Evolutionary conservation across 805 yeast genomes (phyloP).

Genomic region (Phaffomyces opuntiae): DNA sequence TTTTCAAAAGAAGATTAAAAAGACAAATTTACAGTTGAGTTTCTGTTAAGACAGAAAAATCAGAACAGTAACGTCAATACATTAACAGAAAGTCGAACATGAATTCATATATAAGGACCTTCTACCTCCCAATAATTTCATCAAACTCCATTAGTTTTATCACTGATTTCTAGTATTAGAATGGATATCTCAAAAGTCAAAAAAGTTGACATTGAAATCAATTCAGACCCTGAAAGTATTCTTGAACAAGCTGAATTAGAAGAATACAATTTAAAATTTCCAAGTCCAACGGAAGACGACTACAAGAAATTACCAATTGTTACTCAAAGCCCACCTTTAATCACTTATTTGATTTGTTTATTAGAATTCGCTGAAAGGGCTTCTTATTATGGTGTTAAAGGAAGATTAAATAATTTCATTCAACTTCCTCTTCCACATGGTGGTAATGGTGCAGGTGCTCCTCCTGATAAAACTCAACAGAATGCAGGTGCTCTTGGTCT

Average conservation of each 20-base stretch:
- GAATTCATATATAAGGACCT: too few species aligned
- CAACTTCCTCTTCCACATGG: conserved; percentile 36
- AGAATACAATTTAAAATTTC: conserved; percentile 10
- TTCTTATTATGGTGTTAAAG: conserved; percentile 72
- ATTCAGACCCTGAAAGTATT: too few species aligned
- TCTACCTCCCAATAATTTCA: too few species aligned
- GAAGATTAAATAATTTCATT: conserved; percentile 34
- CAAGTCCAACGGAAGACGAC: conserved; percentile 40
- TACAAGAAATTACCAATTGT: conserved; percentile 25
- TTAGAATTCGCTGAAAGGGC: conserved; percentile 78
- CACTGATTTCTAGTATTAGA: too few species aligned
- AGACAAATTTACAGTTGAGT: too few species aligned
- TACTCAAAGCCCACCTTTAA: conserved; percentile 38
- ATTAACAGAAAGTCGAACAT: too few species aligned
- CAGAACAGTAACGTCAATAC: too few species aligned
- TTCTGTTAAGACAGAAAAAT: too few species aligned
- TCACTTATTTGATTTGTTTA: conserved; percentile 45
- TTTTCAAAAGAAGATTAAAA: too few species aligned
- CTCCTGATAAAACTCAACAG: conserved; percentile 11
- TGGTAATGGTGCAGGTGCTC: conserved; percentile 19
- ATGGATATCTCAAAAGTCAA: too few species aligned
- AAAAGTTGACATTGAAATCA: too few species aligned
- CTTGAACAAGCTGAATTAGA: not conserved
- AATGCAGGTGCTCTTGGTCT: conserved; percentile 48
- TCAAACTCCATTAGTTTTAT: too few species aligned